Percentiles rank a stretch among this genome's conserved stretches.
Conservation (phyloP, 371 early-diverging fungal species). For the Lichtheimia ramosa region DNA sequence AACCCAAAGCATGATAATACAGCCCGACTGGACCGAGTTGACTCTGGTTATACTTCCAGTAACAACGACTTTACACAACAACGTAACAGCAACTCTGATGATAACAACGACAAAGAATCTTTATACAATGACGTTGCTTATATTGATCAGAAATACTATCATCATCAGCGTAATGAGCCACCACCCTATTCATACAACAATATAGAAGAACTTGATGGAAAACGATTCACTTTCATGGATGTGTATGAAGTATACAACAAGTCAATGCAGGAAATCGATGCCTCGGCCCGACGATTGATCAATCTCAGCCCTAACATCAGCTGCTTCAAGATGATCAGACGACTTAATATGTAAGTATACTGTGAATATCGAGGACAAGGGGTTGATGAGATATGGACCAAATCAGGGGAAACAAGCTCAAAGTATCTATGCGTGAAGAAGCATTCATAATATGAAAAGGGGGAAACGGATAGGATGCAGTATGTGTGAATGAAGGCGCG, state of each 20-base stretch:
- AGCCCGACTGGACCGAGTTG: constrained; percentile 12
- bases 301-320: constrained; percentile 23
- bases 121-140: constrained; percentile 35
- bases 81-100: background rate
- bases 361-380: no score
- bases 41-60: constrained; percentile 14
- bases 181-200: background rate
- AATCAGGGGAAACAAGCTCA: no score
- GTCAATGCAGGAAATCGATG: constrained; percentile 21
- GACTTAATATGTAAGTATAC: constrained; percentile 24
- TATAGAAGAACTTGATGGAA: background rate
- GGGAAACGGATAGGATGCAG: background rate
- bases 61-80: background rate
- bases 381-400: no score
- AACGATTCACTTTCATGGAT: constrained; percentile 11
- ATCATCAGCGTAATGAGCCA: background rate
- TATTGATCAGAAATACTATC: constrained; percentile 41
- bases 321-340: constrained; percentile 13
- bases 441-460: background rate
- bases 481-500: background rate
- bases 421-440: no score
- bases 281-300: constrained; percentile 13
- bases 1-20: background rate
- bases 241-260: constrained; percentile 1
- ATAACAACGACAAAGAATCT: background rate